Evolutionary conservation across 1,284 basidiomycete species (phyloP).

Genomic region (Exobasidium rhododendri): DNA sequence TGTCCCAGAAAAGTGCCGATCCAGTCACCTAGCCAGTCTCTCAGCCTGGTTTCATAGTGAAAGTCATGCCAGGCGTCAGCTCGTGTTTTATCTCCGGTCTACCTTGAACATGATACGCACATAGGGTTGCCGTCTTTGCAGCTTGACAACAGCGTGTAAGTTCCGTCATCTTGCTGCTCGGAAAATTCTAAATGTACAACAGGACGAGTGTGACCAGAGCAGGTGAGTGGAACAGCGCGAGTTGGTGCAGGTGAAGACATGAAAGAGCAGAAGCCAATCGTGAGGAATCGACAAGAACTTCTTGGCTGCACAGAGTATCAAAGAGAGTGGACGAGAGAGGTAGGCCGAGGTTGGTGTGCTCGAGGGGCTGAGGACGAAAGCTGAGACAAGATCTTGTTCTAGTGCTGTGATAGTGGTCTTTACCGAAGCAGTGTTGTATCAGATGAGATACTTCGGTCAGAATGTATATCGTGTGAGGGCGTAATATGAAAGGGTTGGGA

Average conservation of each 20-base stretch:
- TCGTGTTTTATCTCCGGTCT: background rate
- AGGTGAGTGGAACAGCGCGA: constrained; percentile 57
- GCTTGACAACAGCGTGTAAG: constrained; percentile 48
- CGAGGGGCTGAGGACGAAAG: too few relatives aligned
- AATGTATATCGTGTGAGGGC: too few relatives aligned
- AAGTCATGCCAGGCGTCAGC: background rate
- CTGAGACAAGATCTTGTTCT: too few relatives aligned
- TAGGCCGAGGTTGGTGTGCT: background rate
- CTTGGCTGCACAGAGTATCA: too few relatives aligned
- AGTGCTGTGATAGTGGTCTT: too few relatives aligned
- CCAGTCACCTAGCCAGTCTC: constrained; percentile 77
- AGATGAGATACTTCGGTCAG: too few relatives aligned
- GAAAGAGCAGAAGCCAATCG: background rate
- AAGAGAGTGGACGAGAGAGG: too few relatives aligned
- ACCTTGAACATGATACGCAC: constrained; percentile 8
- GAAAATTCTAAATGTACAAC: constrained; percentile 94
- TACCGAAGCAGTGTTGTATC: too few relatives aligned
- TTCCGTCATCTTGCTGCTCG: constrained; percentile 63
- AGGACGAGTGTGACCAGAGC: constrained; percentile 65
- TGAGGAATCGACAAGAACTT: too few relatives aligned
- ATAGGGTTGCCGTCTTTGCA: constrained; percentile 55
- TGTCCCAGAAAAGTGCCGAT: constrained; percentile 95
- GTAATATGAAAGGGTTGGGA: too few relatives aligned
- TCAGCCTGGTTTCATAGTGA: constrained; percentile 22
- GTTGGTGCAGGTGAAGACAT: constrained; percentile 9